phyloP scores from a whole-genome alignment of 306 rosid species.

The Cyclanthera cordifolia region DNA sequence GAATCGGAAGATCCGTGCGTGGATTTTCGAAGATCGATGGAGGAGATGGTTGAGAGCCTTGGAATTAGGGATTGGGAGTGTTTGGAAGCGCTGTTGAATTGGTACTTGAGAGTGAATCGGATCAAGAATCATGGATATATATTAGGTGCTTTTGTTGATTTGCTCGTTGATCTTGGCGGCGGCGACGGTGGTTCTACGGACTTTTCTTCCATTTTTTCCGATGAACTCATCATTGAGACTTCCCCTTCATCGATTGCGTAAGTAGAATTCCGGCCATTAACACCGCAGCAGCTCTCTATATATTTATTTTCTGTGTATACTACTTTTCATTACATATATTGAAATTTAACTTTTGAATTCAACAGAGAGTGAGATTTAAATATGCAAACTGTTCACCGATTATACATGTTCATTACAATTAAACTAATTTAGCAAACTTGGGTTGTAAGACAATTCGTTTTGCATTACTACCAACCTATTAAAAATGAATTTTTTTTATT shows the following conservation, averaged over 20 bases:
- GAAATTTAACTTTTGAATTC: not conserved
- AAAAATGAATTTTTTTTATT: too few relatives aligned
- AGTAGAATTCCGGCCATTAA: not conserved
- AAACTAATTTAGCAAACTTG: too few relatives aligned
- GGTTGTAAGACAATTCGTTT: too few relatives aligned
- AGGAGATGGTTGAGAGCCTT: conserved; percentile 70
- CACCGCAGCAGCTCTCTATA: too few relatives aligned
- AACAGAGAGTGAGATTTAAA: too few relatives aligned
- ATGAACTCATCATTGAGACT: not conserved
- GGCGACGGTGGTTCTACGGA: not conserved
- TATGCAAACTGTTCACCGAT: too few relatives aligned
- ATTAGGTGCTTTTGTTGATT: conserved; percentile 67
- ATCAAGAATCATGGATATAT: conserved; percentile 59
- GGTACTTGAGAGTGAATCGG: conserved; percentile 55
- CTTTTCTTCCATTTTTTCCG: not conserved
- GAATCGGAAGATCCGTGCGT: conserved; percentile 60
- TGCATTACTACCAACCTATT: too few relatives aligned
- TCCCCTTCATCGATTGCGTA: not conserved
- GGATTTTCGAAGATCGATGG: conserved; percentile 72
- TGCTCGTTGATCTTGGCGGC: conserved; percentile 27
- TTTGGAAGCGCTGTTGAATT: conserved; percentile 48
- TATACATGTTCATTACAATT: too few relatives aligned
- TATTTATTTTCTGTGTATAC: not conserved
- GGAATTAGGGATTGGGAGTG: conserved; percentile 64
- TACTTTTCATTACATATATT: not conserved